Evolutionary conservation across 371 early-diverging fungal species (phyloP).

Genomic region (Mortierella sp.): DNA sequence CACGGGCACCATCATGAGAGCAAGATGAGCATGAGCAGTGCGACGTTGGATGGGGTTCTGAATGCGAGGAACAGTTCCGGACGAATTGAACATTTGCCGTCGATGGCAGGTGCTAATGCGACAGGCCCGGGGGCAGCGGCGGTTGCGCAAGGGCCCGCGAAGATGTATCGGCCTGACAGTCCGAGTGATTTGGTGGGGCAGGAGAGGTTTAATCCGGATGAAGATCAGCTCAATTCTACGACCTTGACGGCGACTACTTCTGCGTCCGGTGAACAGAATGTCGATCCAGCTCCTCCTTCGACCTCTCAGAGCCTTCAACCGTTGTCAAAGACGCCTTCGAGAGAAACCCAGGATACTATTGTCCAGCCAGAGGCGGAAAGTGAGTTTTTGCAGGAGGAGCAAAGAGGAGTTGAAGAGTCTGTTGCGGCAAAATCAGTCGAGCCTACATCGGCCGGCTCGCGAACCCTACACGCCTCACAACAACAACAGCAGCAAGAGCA

Average conservation of each 20-base stretch:
- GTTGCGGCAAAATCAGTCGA: neutral
- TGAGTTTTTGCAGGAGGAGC: neutral
- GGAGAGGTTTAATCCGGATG: conserved; percentile 47
- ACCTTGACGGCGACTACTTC: conserved; percentile 9
- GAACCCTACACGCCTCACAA: neutral
- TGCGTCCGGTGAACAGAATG: neutral
- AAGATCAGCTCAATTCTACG: conserved; percentile 33
- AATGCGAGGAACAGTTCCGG: conserved; percentile 26
- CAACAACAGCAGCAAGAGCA: neutral
- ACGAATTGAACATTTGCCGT: conserved; percentile 33
- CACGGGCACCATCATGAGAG: neutral
- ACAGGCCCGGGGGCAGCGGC: neutral
- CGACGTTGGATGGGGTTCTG: conserved; percentile 34
- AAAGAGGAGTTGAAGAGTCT: neutral
- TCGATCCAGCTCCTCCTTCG: neutral
- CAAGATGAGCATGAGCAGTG: conserved; percentile 33
- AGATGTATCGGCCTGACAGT: conserved; percentile 29
- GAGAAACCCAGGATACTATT: neutral
- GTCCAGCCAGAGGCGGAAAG: neutral
- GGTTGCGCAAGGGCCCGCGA: neutral
- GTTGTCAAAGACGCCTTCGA: neutral
- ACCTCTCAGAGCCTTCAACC: neutral
- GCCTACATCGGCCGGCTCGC: neutral
- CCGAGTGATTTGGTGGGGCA: conserved; percentile 43
- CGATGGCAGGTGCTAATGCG: conserved; percentile 2